Conservation (phyloP, 2,329 filamentous ascomycete genomes). For the Cladophialophora immunda region DNA sequence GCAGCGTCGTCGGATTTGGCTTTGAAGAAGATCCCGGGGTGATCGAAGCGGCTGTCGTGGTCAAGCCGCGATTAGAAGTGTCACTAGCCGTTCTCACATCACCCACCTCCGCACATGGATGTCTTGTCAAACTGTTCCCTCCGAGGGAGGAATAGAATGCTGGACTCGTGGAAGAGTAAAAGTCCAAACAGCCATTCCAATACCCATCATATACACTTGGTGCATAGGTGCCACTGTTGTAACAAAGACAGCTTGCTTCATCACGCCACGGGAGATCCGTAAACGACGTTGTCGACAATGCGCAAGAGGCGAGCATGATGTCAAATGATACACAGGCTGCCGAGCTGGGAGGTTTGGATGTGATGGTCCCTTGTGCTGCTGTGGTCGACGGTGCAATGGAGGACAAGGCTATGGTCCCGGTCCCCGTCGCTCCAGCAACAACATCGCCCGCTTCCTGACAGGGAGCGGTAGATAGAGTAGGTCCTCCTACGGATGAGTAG, state of each 20-base stretch:
- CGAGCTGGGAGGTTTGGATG: not conserved
- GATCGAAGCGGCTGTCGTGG: too few relatives aligned
- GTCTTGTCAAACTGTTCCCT: not conserved
- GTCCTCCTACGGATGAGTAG: not conserved
- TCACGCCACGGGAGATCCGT: not conserved
- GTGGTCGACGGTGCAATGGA: not conserved
- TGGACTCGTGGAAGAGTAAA: not conserved
- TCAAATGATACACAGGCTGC: conserved; percentile 2
- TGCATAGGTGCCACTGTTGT: conserved; percentile 2
- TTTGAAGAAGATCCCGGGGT: too few relatives aligned
- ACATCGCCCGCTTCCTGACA: not conserved
- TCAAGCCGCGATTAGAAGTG: too few relatives aligned
- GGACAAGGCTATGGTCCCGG: too few relatives aligned
- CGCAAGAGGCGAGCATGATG: not conserved
- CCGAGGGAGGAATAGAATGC: conserved; percentile 10
- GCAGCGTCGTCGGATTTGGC: too few relatives aligned
- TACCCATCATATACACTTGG: conserved; percentile 14
- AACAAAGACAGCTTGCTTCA: conserved; percentile 18
- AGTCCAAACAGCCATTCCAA: not conserved
- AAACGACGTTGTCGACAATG: not conserved
- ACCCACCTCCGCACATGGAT: not conserved
- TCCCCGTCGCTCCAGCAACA: too few relatives aligned
- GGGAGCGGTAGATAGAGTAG: not conserved
- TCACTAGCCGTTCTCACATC: too few relatives aligned
- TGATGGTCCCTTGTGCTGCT: not conserved